Base-by-base conservation (phyloP, 108 stramenopile genomes). In the Mediolabrus comicus region DNA sequence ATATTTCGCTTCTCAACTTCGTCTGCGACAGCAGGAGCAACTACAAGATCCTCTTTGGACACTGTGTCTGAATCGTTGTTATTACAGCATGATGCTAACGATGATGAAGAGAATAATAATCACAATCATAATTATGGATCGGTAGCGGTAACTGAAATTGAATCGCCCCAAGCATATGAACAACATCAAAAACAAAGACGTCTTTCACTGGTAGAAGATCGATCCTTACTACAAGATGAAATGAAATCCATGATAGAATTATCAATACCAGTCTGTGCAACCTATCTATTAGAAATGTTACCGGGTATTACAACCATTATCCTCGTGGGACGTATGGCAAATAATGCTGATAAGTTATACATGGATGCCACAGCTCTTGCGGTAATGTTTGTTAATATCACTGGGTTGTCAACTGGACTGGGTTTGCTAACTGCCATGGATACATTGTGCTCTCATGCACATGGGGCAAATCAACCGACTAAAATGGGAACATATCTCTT, bases 281-380 rank as follows among this genome's bases (percentile, higher is more conserved):
- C 79, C 4, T 71, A 75, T 41, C 19, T 80, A 3, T 38, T 80
- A 12, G 79, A 80, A 39, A 68, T 76, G 64, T 29, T 80, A 11
- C 79, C 79, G n/a, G 69, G 79, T 3, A 64, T 80, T 5, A 39
- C 64, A 24, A 75, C 74, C 11, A 71, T 80, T 11, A 39, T 76
- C 2, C 74, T 80, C 5, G 79, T 80, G 12, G 79, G 79, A 25
- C 57, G 60, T 35, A 57, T 65, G 19, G 14, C 31, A 16, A 33
- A 27, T 4, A 32, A 16, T 1, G 29, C n/a, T 31, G 25, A 14
- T 19, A 71, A 71, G 29, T 22, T 78, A 14, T 59, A 81, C 51
- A 67, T 81, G 16, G 80, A 81, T 67, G 80, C 80, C 3, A 71
- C 80, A 24, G 75, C 80, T 3, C 19, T 81, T n/a, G 72, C 80